Conservation (phyloP, 1,139 yeast genomes). For the Spencermartinsiella ligniputridi region DNA sequence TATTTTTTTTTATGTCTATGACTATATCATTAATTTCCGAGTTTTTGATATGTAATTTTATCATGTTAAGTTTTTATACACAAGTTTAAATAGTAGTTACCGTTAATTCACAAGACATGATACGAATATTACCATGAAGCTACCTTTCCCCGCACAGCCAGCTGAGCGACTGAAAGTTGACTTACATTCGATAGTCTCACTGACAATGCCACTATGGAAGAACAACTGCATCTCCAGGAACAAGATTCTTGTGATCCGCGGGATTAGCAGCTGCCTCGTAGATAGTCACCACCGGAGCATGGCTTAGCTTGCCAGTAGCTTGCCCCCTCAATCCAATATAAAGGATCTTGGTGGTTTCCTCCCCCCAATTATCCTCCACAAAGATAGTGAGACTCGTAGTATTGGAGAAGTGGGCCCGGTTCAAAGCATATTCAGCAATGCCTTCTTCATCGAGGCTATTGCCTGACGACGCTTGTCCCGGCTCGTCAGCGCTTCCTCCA, state of each 20-base stretch:
- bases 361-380: slow-evolving; percentile 63
- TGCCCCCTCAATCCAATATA: slow-evolving; percentile 84
- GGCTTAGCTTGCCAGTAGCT: slow-evolving; percentile 48
- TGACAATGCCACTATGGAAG: slow-evolving; percentile 4
- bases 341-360: slow-evolving; percentile 56
- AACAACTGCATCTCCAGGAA: slow-evolving; percentile 29
- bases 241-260: slow-evolving; percentile 66
- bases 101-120: too few species aligned
- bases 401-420: slow-evolving; percentile 70
- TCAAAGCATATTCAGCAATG: slow-evolving; percentile 79
- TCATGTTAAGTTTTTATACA: too few species aligned
- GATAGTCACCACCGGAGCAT: slow-evolving; percentile 67
- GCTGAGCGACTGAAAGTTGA: too few species aligned
- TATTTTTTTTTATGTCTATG: too few species aligned
- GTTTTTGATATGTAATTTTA: too few species aligned
- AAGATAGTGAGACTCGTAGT: slow-evolving; percentile 64
- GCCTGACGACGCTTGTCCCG: slow-evolving; percentile 26
- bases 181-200: too few species aligned
- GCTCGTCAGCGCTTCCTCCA: slow-evolving; percentile 29
- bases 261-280: slow-evolving; percentile 95
- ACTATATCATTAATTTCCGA: too few species aligned
- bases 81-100: too few species aligned
- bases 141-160: too few species aligned
- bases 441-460: slow-evolving; percentile 40
- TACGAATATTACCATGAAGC: too few species aligned